These are phyloP conservation scores for Filosporella fistucella DNA, from an alignment of 495 filamentous ascomycete genomes.

Conservation along the genomic window DNA sequence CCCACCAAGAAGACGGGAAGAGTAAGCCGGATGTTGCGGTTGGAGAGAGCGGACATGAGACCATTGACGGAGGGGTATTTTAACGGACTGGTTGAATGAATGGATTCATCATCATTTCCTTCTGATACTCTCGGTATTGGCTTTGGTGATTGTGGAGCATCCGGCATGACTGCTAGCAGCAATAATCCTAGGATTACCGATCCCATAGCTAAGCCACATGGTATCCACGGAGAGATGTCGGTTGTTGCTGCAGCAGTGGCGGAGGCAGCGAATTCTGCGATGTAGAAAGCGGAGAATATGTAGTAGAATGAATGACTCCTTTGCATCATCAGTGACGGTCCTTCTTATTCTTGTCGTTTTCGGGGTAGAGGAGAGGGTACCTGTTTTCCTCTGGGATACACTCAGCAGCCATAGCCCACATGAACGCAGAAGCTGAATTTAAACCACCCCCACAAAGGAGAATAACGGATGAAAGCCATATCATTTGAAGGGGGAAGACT, in stretches of 20 bases:
- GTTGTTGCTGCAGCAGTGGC: conserved; percentile 17
- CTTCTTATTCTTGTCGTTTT: neutral
- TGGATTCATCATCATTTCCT: neutral
- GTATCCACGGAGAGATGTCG: conserved; percentile 24
- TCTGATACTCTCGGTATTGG: neutral
- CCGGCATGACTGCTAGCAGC: conserved; percentile 9
- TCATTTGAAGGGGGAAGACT: conserved; percentile 12
- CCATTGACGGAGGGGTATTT: conserved; percentile 1
- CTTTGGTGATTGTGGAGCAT: conserved; percentile 1
- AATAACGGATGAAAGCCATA: conserved; percentile 23
- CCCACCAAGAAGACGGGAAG: conserved; percentile 22
- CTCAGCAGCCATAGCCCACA: conserved; percentile 24
- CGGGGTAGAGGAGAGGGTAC: neutral
- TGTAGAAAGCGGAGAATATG: conserved; percentile 26
- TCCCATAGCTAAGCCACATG: conserved; percentile 14
- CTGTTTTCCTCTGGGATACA: conserved; percentile 16
- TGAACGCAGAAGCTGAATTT: conserved; percentile 21
- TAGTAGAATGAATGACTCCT: conserved; percentile 24
- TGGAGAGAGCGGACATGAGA: conserved; percentile 3
- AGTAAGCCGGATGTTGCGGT: conserved; percentile 9
- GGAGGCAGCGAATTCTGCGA: conserved; percentile 20
- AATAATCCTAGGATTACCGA: conserved; percentile 12
- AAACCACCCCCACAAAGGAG: conserved; percentile 23
- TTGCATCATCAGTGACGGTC: neutral
- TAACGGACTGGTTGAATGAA: neutral